These are phyloP conservation scores for Xerocomus nothofagi DNA, from an alignment of 1,284 basidiomycete species.

Conservation along the genomic window DNA sequence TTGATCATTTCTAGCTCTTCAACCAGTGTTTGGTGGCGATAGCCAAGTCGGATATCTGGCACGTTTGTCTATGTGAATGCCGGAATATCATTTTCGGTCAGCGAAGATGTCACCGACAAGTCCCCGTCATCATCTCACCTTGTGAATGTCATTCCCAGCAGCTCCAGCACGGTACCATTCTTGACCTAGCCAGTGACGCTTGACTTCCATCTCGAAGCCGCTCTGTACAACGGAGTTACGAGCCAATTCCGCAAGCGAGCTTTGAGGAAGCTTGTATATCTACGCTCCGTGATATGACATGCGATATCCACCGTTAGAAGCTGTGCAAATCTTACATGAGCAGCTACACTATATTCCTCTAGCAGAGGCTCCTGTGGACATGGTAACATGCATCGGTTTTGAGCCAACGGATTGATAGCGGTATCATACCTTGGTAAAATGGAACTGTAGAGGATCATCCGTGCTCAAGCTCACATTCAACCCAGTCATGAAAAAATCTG, in stretches of 20 bases:
- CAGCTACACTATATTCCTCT: conserved; percentile 98
- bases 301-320: not conserved
- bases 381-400: not conserved
- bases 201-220: conserved; percentile 99
- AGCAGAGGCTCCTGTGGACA: conserved; percentile 79
- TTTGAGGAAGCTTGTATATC: conserved; percentile 91
- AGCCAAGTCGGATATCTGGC: conserved; percentile 85
- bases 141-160: conserved; percentile 89
- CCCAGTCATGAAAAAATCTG: conserved; percentile 95
- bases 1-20: conserved; percentile 82
- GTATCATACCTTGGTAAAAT: conserved; percentile 82
- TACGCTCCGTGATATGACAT: conserved; percentile 31
- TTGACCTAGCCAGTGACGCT: conserved; percentile 94
- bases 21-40: conserved; percentile 85
- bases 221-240: conserved; percentile 96
- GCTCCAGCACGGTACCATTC: conserved; percentile 89
- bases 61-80: conserved; percentile 81
- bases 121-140: conserved; percentile 47
- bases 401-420: not conserved
- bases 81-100: conserved; percentile 8
- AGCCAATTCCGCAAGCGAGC: conserved; percentile 85
- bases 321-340: conserved; percentile 64
- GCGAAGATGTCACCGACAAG: conserved; percentile 10
- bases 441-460: conserved; percentile 94
- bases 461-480: conserved; percentile 97